Conservation (phyloP, 2,329 filamentous ascomycete genomes). For the Penicillium sp. region DNA sequence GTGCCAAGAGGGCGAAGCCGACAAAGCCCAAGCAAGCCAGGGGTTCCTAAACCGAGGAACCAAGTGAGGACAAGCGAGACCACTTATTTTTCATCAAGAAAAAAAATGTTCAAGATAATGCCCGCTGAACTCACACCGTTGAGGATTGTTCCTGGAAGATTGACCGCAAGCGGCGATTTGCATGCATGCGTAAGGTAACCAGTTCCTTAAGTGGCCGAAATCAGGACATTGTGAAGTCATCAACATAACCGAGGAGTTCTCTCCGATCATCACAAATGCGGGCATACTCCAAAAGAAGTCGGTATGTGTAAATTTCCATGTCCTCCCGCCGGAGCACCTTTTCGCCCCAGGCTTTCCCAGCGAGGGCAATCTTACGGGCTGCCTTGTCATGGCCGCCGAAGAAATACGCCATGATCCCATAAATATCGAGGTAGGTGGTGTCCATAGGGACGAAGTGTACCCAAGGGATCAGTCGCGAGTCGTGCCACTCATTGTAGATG, state of each 20-base stretch:
- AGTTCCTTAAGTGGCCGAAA: neutral
- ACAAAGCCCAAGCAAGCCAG: neutral
- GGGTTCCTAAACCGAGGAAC: neutral
- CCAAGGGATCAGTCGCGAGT: slow-evolving; percentile 70
- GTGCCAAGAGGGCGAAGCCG: neutral
- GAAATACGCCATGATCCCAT: slow-evolving; percentile 72
- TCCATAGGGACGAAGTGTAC: slow-evolving; percentile 80
- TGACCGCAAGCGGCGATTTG: neutral
- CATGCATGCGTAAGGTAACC: neutral
- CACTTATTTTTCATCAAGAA: too few relatives aligned
- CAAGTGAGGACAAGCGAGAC: neutral
- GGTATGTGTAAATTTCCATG: slow-evolving; percentile 68
- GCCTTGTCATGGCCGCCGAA: slow-evolving; percentile 51
- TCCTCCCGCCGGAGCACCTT: slow-evolving; percentile 67
- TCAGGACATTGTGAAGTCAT: slow-evolving; percentile 4
- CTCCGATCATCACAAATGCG: slow-evolving; percentile 42
- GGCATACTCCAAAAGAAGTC: slow-evolving; percentile 64
- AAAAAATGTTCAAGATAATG: neutral
- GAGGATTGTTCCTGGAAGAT: neutral
- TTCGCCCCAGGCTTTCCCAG: slow-evolving; percentile 67
- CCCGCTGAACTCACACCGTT: neutral
- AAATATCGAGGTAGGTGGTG: slow-evolving; percentile 69
- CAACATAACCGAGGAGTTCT: slow-evolving; percentile 21
- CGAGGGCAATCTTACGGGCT: slow-evolving; percentile 63
- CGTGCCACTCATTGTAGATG: slow-evolving; percentile 78